Evolutionary conservation across 306 rosid species (phyloP).

Genomic region (Acacia melanoxylon): DNA sequence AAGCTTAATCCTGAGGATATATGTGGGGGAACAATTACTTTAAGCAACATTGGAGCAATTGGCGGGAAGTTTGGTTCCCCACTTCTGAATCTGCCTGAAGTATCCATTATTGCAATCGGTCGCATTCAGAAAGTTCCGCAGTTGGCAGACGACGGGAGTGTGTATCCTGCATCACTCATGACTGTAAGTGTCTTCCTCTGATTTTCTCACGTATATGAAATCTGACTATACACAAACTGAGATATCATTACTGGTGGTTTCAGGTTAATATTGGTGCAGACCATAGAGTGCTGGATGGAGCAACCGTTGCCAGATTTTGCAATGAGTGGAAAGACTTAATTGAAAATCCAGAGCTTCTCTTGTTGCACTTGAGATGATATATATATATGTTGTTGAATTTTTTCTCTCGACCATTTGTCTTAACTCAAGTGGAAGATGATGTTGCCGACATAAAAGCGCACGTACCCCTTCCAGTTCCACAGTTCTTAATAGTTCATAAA

Average conservation of each 20-base stretch:
- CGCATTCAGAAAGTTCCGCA: constrained; percentile 80
- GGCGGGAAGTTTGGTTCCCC: constrained; percentile 98
- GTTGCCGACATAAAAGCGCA: constrained; percentile 2
- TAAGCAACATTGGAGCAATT: constrained; percentile 91
- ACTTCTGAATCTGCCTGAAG: constrained; percentile 90
- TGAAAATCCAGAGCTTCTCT: constrained; percentile 77
- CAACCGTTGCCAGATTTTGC: constrained; percentile 91
- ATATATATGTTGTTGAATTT: neutral
- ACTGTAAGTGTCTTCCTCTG: constrained; percentile 67
- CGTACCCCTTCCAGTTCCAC: neutral
- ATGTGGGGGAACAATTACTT: constrained; percentile 79
- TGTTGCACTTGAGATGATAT: constrained; percentile 61
- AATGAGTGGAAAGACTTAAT: constrained; percentile 78
- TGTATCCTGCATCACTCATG: constrained; percentile 78
- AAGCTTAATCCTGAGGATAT: constrained; percentile 78
- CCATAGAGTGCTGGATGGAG: constrained; percentile 97
- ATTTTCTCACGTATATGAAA: constrained; percentile 11
- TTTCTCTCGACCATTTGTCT: neutral
- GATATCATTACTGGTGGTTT: neutral
- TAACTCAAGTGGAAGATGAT: constrained; percentile 3
- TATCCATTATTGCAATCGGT: constrained; percentile 84
- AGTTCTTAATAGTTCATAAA: neutral
- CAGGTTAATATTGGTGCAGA: constrained; percentile 95
- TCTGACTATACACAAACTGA: constrained; percentile 10
- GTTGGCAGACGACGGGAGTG: constrained; percentile 59